These are phyloP conservation scores for Arthrinium puccinioides DNA, from an alignment of 2,329 filamentous ascomycete species.

Conservation along the genomic window DNA sequence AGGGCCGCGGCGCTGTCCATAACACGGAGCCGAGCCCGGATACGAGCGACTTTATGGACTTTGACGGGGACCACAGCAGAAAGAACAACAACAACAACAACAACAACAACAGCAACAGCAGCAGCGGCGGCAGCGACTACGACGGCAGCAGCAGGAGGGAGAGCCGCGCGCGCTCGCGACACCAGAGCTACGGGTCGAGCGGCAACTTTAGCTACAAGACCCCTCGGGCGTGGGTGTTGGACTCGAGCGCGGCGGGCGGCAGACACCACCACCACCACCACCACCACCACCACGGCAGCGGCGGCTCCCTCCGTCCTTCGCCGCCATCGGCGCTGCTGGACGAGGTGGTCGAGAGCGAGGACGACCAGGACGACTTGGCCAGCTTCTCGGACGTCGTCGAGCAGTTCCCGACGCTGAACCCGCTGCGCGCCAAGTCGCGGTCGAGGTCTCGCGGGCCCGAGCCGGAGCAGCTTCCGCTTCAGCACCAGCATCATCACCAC, in stretches of 20 bases:
- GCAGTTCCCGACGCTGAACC: slow-evolving; percentile 1
- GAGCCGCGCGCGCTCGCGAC: not conserved
- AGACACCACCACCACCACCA: too few species aligned
- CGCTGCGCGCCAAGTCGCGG: slow-evolving; percentile 9
- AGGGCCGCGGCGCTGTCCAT: slow-evolving; percentile 13
- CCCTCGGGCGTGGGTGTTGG: too few species aligned
- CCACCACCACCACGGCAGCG: not conserved
- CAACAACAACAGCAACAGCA: not conserved
- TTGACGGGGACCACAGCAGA: slow-evolving; percentile 12
- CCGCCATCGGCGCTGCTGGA: too few species aligned
- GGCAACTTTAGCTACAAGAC: too few species aligned
- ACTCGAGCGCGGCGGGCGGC: too few species aligned
- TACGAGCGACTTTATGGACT: slow-evolving; percentile 10
- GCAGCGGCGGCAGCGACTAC: not conserved
- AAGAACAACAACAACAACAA: not conserved
- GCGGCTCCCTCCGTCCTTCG: slow-evolving; percentile 12
- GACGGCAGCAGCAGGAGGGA: not conserved
- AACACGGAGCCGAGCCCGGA: slow-evolving; percentile 17
- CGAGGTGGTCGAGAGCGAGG: not conserved
- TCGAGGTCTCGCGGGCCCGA: slow-evolving; percentile 6
- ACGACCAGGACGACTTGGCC: slow-evolving; percentile 10
- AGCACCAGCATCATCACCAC: not conserved
- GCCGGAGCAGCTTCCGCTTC: slow-evolving; percentile 7
- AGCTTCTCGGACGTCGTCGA: slow-evolving; percentile 9
- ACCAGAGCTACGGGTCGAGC: not conserved